phyloP scores from a whole-genome alignment of 805 yeast species.

The Suhomyces faveliae region DNA sequence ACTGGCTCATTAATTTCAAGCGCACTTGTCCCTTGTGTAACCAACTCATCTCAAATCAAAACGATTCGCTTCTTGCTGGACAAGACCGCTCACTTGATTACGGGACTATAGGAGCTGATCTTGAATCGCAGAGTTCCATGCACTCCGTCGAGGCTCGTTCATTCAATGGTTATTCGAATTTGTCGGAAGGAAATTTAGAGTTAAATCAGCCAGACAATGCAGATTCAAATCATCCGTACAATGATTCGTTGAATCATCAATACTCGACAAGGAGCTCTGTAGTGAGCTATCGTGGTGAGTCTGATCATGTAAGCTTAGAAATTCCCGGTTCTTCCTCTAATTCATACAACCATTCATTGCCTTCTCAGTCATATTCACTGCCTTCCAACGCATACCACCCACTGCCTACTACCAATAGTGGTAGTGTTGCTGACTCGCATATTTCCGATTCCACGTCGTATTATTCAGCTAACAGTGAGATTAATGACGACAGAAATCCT shows the following conservation, averaged over 20 bases:
- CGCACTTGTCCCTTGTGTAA: slow-evolving; percentile 63
- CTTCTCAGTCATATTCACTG: too few species aligned
- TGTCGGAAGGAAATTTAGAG: neutral
- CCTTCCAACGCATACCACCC: neutral
- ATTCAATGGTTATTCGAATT: neutral
- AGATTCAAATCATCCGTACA: too few species aligned
- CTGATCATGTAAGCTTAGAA: neutral
- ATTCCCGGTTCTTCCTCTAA: neutral
- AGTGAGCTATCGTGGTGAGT: neutral
- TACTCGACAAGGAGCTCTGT: neutral
- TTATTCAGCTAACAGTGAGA: slow-evolving; percentile 13
- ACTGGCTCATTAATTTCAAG: slow-evolving; percentile 57
- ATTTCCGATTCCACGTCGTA: slow-evolving; percentile 11
- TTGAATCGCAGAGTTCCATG: slow-evolving; percentile 8
- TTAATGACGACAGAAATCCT: slow-evolving; percentile 3
- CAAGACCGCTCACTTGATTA: slow-evolving; percentile 15
- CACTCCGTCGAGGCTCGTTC: neutral
- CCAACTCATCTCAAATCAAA: neutral
- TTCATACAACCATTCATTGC: neutral
- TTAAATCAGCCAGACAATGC: too few species aligned
- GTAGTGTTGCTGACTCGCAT: neutral
- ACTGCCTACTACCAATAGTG: neutral
- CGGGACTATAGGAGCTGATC: slow-evolving; percentile 21
- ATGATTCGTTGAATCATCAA: neutral
- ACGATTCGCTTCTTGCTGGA: slow-evolving; percentile 15